Evolutionary conservation across 202 grass and related monocot species (phyloP).

Genomic region (Cymbopogon flexuosus): DNA sequence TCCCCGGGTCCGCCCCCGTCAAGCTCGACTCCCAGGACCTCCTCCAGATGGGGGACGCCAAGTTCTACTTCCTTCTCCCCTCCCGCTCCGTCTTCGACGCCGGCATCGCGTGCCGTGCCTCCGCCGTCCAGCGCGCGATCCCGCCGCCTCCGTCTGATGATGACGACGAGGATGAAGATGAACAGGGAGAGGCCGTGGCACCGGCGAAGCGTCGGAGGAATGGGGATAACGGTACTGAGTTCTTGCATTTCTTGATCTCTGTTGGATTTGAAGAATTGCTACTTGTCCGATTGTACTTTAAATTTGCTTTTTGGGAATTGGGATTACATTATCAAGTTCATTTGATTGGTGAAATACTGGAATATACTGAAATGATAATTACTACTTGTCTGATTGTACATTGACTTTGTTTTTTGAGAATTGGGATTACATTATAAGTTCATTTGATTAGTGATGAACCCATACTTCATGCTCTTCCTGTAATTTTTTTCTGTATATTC

Average conservation of each 20-base stretch:
- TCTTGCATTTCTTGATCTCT: not conserved
- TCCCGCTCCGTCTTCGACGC: constrained; percentile 66
- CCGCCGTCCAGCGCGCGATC: not conserved
- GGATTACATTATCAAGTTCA: not conserved
- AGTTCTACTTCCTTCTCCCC: constrained; percentile 94
- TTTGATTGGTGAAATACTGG: not conserved
- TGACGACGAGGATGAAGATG: constrained; percentile 37
- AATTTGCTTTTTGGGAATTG: not conserved
- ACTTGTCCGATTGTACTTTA: not conserved
- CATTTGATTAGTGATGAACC: not conserved
- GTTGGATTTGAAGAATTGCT: not conserved
- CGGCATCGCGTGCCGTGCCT: constrained; percentile 9
- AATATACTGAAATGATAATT: not conserved
- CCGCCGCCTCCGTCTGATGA: constrained; percentile 26
- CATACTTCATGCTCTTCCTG: not conserved
- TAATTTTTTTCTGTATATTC: not conserved
- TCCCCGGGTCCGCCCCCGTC: constrained; percentile 45
- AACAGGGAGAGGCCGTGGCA: constrained; percentile 21
- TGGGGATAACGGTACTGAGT: constrained; percentile 18
- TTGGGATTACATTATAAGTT: not conserved
- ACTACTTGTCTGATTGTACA: not conserved
- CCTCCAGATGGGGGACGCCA: constrained; percentile 76
- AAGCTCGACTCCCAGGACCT: constrained; percentile 93
- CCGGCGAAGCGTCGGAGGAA: constrained; percentile 24
- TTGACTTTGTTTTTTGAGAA: not conserved